Evolutionary conservation across 768 basidiomycete genomes (phyloP).

Genomic region (Arthromyces matolae): DNA sequence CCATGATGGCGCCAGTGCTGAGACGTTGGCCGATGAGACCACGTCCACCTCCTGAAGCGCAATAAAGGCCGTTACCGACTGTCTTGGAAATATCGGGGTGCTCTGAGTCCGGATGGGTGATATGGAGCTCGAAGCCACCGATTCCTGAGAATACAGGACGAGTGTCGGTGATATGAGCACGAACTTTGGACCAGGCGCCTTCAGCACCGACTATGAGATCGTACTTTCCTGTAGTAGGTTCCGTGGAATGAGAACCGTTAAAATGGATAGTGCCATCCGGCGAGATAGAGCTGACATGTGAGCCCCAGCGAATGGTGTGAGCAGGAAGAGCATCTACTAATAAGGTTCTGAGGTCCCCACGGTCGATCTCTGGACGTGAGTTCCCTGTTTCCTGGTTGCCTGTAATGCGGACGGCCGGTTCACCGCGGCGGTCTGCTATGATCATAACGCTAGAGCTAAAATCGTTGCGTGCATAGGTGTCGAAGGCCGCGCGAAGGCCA

Average conservation of each 20-base stretch:
- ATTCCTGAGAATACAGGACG: slow-evolving; percentile 32
- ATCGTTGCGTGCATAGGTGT: slow-evolving; percentile 17
- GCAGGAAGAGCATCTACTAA: slow-evolving; percentile 22
- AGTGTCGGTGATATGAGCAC: slow-evolving; percentile 26
- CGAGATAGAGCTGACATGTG: slow-evolving; percentile 14
- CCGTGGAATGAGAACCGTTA: slow-evolving; percentile 10
- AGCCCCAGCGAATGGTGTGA: slow-evolving; percentile 18
- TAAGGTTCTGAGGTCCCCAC: slow-evolving; percentile 20
- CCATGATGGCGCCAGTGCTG: slow-evolving; percentile 11
- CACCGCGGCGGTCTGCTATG: slow-evolving; percentile 15
- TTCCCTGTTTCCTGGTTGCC: slow-evolving; percentile 6
- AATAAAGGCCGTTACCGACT: slow-evolving; percentile 27
- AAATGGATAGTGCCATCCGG: slow-evolving; percentile 9
- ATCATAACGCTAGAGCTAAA: slow-evolving; percentile 12
- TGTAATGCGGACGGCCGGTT: slow-evolving; percentile 4
- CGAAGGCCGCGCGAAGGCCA: slow-evolving; percentile 22
- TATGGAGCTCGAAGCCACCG: slow-evolving; percentile 15
- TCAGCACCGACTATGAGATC: slow-evolving; percentile 26
- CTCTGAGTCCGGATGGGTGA: slow-evolving; percentile 9
- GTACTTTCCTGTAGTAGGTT: slow-evolving; percentile 9
- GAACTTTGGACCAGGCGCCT: slow-evolving; percentile 37
- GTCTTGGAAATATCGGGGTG: slow-evolving; percentile 22
- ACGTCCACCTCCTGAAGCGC: slow-evolving; percentile 9
- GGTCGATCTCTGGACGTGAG: slow-evolving; percentile 24
- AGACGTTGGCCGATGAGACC: slow-evolving; percentile 9